Evolutionary conservation across 2,329 filamentous ascomycete genomes (phyloP), one percentile per base, ranked within the genome.

Genomic region (Venturia oleaginea): DNA sequence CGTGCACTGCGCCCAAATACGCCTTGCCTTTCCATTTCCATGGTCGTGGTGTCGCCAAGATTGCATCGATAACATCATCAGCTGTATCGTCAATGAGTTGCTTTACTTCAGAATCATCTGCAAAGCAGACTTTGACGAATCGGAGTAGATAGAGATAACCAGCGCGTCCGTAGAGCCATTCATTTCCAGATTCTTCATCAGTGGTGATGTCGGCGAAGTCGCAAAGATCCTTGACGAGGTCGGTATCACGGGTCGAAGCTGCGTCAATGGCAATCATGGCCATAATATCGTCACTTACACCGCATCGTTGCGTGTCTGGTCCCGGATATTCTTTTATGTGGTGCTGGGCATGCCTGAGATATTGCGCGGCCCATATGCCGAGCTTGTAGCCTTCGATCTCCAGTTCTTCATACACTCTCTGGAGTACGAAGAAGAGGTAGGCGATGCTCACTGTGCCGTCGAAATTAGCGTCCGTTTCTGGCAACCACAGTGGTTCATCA

Each of bases 121-220:
- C 73, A 57, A 88, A 83, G 67, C 81, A 81, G 34, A 81, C 79
- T 27, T 81, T 82, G 40, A 89, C 83, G 65, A 89, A 75, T 0
- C 88, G 80, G 48, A 91, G 79, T 54, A 89, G 76, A 71, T 90
- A 90, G 30, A 91, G 77, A 63, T 85, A 83, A 0, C 88, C 88
- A 1, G 87, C 85, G 13, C 86, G 81, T 6, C 88, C 88, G 71
- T 87, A 86, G 6, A 88, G 75, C 73, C 86, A 82, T 70, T 90
- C 87, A 63, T 88, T 84, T 54, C 78, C 77, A 32, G 81, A 80
- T 1, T 78, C 77, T 0, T 69, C 66, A 61, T 79, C 76, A 13
- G 78, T 72, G 60, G 79, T 80, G 59, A 83, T 78, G 7, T 72
- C 76, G 11, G 77, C 74, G 69, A 80, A 80, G 67, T 80, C 77